phyloP scores from a whole-genome alignment of 2,329 filamentous ascomycete species.

The Hymenoscyphus albidus region DNA sequence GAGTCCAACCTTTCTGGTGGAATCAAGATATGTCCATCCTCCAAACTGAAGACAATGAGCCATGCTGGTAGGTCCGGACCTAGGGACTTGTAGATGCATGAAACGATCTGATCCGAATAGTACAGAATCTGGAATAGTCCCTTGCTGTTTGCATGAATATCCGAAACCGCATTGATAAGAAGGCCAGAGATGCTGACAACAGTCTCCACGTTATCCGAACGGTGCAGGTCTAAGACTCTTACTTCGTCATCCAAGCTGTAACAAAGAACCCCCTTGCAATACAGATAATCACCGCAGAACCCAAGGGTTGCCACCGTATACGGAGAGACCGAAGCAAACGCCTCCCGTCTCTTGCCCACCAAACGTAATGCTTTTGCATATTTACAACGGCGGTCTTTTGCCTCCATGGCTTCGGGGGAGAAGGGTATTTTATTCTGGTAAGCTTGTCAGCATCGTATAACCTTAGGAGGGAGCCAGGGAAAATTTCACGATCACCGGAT shows the following conservation, averaged over 20 bases:
- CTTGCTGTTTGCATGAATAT: slow-evolving; percentile 35
- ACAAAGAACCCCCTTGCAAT: slow-evolving; percentile 60
- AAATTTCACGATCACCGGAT: neutral
- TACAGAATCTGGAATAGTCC: slow-evolving; percentile 54
- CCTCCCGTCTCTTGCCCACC: slow-evolving; percentile 56
- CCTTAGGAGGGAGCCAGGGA: neutral
- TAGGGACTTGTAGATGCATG: slow-evolving; percentile 51
- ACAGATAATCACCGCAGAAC: slow-evolving; percentile 58
- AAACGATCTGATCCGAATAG: slow-evolving; percentile 53
- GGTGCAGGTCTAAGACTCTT: slow-evolving; percentile 56
- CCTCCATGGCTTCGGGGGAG: slow-evolving; percentile 28
- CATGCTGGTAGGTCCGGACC: slow-evolving; percentile 41
- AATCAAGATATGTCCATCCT: slow-evolving; percentile 40
- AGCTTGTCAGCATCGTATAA: slow-evolving; percentile 16
- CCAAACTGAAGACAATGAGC: slow-evolving; percentile 50
- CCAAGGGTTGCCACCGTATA: slow-evolving; percentile 59
- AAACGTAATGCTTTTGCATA: slow-evolving; percentile 55
- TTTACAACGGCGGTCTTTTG: slow-evolving; percentile 15
- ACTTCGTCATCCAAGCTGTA: slow-evolving; percentile 54
- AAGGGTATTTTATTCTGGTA: slow-evolving; percentile 29
- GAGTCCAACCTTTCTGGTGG: slow-evolving; percentile 40
- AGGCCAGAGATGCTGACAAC: slow-evolving; percentile 50
- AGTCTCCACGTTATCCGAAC: slow-evolving; percentile 46
- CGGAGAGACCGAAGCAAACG: slow-evolving; percentile 58
- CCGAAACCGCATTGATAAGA: slow-evolving; percentile 37